Evolutionary conservation across 179 eudicot genomes (phyloP), one percentile per base, ranked within the genome.

Genomic region (Beta lomatogona): DNA sequence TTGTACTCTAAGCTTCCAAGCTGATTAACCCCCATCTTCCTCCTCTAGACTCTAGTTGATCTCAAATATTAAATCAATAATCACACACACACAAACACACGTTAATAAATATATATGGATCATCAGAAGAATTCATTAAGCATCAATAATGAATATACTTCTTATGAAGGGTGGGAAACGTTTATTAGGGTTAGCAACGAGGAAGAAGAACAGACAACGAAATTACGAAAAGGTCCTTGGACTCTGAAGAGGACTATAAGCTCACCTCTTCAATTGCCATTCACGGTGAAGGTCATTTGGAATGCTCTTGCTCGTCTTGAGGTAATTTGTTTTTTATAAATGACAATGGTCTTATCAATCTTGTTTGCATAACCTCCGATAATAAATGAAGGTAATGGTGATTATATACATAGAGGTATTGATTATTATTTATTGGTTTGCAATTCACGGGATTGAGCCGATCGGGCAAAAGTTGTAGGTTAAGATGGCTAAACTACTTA

Each of bases 401-500:
- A 25, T 25, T 25, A 25, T 25, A 25, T 25, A 25, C 1, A 25
- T 25, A 25, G 28, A 25, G 28, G 28, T 25, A 25, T 25, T 25
- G 28, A 25, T 25, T 13, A 16, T 0, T 55, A 6, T 44, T 18
- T 10, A 25, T 45, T 22, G 19, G 25, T 8, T 15, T 1, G 10
- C 13, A 21, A 1, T 21, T 53, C 36, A 55, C 44, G 81, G 86
- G 84, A 6, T 58, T 84, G 14, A 73, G 65, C 28, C 77, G 80
- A 77, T 52, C 74, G 19, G 86, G 75, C n/a, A 84, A 81, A 73
- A 78, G 83, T 68, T 84, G 86, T 53, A 84, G 86, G 66, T 13
- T 84, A 73, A 77, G 86, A 53, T 84, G 86, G 86, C 48, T 84
- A n/a, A 84, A 84, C 45, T 81, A 84, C 55, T 67, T 84, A 13